Evolutionary conservation across 2,329 filamentous ascomycete species (phyloP).

Genomic region (Ceratocystis eucalypticola): DNA sequence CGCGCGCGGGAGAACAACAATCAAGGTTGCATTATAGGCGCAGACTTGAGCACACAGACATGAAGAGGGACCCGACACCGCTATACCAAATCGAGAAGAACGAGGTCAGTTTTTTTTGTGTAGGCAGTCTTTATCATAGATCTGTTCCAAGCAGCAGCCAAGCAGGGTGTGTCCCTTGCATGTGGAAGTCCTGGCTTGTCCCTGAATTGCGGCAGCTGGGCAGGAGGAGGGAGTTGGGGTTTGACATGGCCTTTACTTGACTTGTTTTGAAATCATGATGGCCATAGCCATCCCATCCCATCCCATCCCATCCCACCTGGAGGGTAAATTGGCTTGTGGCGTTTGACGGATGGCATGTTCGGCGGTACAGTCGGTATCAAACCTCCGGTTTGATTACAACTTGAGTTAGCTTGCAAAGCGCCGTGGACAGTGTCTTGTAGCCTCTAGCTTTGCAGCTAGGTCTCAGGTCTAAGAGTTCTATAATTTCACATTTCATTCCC

Average conservation of each 20-base stretch:
- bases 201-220: background rate
- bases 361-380: too few relatives aligned
- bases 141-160: background rate
- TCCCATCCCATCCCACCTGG: background rate
- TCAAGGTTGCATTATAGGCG: background rate
- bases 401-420: too few relatives aligned
- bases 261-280: background rate
- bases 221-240: background rate
- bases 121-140: background rate
- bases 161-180: background rate
- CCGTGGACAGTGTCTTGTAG: too few relatives aligned
- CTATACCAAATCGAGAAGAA: conserved; percentile 7
- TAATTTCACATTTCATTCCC: too few relatives aligned
- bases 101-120: background rate
- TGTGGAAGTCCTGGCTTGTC: background rate
- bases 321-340: too few relatives aligned
- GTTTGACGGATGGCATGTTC: too few relatives aligned
- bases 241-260: background rate
- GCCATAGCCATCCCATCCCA: background rate
- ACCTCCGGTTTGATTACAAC: too few relatives aligned
- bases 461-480: too few relatives aligned
- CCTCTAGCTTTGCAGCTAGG: too few relatives aligned
- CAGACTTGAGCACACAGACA: background rate
- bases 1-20: conserved; percentile 6
- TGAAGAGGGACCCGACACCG: background rate